Base-by-base conservation (phyloP, 2,329 filamentous ascomycete species). In the Lizonia empirigonia region DNA sequence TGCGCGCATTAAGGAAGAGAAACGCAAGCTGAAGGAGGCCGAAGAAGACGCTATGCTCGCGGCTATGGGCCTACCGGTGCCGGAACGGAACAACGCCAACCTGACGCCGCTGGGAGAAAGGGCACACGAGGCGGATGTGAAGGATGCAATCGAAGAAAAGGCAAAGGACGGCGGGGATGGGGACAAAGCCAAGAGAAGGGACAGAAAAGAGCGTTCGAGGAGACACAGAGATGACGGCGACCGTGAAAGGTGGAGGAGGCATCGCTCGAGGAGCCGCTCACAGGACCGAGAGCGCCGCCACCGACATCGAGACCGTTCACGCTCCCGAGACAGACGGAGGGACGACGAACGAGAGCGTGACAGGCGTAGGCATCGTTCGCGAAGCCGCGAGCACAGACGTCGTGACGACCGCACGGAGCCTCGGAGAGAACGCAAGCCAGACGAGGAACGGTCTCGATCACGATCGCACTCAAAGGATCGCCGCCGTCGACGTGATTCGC, bases 1-100 rank as follows among this genome's bases (percentile, higher is more conserved):
- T 34, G 78, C 84, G 55, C 82, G 88, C 24, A 62, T 71, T 65
- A 68, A 63, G 68, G 88, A 91, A 64, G 93, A 97, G 73, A 82
- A 94, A 63, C 84, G 85, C 62, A 85, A 82, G 61, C 82, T 97
- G 69, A 97, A 96, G 68, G 89, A 96, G 72, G 90, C 89, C 0
- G 94, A 99, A 67, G 90, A 96, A 69, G 93, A 97, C 71, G 94
- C 92, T 1, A 87, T 97, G 70, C 86, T 91, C 3, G 82, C 80
- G 35, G 92, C 92, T 0, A 77, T 99, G 45, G 94, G 94, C 0
- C 76, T 97, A 23, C 91, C 90, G 0, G 80, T 88, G 1, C 83
- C 87, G 1, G 82, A 84, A 39, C 77, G 78, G 0, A 82, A 81
- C 1, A 95, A 94, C 70, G 83, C 82, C 38, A 85, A 85, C 55